These are phyloP conservation scores for Linnemannia zychae DNA, from an alignment of 192 early-diverging fungal species.

Conservation along the genomic window DNA sequence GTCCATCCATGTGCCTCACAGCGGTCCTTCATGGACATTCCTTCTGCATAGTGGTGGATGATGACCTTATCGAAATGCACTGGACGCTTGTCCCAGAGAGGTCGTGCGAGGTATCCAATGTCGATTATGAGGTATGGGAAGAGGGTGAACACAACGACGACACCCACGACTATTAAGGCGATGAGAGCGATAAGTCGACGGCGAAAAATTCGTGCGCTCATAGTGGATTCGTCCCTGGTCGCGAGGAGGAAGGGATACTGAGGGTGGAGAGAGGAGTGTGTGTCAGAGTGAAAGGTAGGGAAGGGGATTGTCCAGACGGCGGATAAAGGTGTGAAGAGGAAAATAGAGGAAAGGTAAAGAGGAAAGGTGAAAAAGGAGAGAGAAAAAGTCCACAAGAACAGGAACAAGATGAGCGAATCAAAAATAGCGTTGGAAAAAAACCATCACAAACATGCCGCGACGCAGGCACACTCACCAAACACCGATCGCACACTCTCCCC, in stretches of 20 bases:
- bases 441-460: too few species aligned
- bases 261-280: not conserved
- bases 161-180: not conserved
- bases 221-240: not conserved
- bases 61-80: conserved; percentile 42
- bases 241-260: not conserved
- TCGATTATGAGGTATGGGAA: conserved; percentile 46
- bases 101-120: conserved; percentile 58
- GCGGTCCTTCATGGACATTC: conserved; percentile 44
- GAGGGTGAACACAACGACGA: not conserved
- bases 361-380: not conserved
- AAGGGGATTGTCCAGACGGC: not conserved
- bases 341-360: not conserved
- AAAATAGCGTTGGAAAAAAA: not conserved
- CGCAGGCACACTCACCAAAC: not conserved
- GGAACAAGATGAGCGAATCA: not conserved
- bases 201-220: conserved; percentile 1
- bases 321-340: not conserved
- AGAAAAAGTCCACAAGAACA: not conserved
- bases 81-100: conserved; percentile 59
- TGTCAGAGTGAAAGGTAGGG: not conserved
- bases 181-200: not conserved
- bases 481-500: too few species aligned
- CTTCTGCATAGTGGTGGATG: conserved; percentile 62
- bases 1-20: conserved; percentile 70